Base-by-base conservation (phyloP, 768 basidiomycete species). In the Phanerodontia chrysosporium region DNA sequence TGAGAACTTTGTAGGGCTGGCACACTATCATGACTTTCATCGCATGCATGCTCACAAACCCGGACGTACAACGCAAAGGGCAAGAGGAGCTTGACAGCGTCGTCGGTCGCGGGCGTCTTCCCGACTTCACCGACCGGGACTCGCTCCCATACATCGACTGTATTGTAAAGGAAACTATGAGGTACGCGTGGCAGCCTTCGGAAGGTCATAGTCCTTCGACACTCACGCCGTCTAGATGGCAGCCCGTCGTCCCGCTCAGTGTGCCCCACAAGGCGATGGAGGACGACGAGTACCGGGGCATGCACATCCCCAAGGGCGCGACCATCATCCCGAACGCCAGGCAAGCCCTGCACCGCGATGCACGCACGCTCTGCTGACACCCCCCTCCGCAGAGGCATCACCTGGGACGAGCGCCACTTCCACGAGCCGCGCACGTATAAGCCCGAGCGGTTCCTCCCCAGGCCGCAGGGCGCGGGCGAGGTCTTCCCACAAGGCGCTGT, bases 241-340 rank as follows among this genome's bases (percentile, higher is more conserved):
- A 45, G 16, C 55, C 53, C 60, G 57, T 70, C 61, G 1, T 49
- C 61, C 36, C 72, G 70, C 45, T 72, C 68, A 60, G 75, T 73
- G 36, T 77, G 1, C 77, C 78, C 1, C 78, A 80, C 62, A 62
- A 67, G n/a, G 69, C 67, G 44, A 70, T 66, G 1, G 63, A 75
- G 30, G 77, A 79, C 60, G 76, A 77, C 63, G 73, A 71, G 0
- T 80, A 78, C 60, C 65, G 67, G 4, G 77, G 76, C 14, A 64
- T 73, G 53, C 74, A 72, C 59, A 75, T 80, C 32, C 77, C 78
- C 0, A 75, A 74, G 55, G 71, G 75, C 32, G 71, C 75, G 0
- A 72, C 74, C 21, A 53, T 80, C 0, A 64, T 80, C n/a, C 55
- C 75, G 28, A 79, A 79, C 61, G 71, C 72, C 65, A 78, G 74